A percentile compares a stretch with the other conserved stretches of the same genome.
These are phyloP conservation scores for Argentina anserina DNA, from an alignment of 306 rosid species.

Conservation along the genomic window DNA sequence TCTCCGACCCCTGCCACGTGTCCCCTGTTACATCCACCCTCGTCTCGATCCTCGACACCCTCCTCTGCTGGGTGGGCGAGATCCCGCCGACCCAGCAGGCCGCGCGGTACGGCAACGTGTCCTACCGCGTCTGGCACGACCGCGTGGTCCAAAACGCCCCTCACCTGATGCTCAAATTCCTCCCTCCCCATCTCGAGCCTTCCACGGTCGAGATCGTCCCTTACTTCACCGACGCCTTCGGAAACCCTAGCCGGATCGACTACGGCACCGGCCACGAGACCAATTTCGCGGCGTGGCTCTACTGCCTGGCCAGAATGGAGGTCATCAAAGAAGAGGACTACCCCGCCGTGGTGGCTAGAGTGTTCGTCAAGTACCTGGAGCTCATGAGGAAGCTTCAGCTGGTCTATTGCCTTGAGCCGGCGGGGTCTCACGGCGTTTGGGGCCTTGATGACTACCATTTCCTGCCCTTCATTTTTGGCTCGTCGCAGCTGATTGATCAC, in stretches of 20 bases:
- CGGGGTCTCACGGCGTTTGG: constrained; percentile 99
- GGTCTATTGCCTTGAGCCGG: constrained; percentile 81
- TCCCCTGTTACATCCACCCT: constrained; percentile 39
- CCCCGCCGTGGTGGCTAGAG: constrained; percentile 59
- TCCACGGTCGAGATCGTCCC: constrained; percentile 66
- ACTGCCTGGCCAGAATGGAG: constrained; percentile 68
- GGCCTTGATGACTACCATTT: constrained; percentile 95
- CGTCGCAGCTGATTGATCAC: constrained; percentile 88
- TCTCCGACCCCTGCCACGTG: constrained; percentile 61
- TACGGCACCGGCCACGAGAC: constrained; percentile 98
- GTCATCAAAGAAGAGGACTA: constrained; percentile 71
- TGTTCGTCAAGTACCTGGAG: constrained; percentile 71
- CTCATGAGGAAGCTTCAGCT: constrained; percentile 87
- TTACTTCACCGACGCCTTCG: constrained; percentile 71
- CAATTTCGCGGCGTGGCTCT: constrained; percentile 87
- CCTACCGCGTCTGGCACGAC: constrained; percentile 73
- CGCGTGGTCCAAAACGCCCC: constrained; percentile 40
- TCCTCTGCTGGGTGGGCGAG: constrained; percentile 62
- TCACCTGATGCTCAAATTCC: constrained; percentile 46
- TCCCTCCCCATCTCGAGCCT: constrained; percentile 43
- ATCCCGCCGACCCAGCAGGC: constrained; percentile 72
- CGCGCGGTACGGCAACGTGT: constrained; percentile 74
- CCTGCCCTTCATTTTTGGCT: constrained; percentile 82
- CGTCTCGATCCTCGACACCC: constrained; percentile 55
- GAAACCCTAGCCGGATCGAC: constrained; percentile 81